Percentiles rank a stretch among this genome's conserved stretches.
These are phyloP conservation scores for Globisporangium camurandrum DNA, from an alignment of 352 stramenopile species.

Conservation along the genomic window DNA sequence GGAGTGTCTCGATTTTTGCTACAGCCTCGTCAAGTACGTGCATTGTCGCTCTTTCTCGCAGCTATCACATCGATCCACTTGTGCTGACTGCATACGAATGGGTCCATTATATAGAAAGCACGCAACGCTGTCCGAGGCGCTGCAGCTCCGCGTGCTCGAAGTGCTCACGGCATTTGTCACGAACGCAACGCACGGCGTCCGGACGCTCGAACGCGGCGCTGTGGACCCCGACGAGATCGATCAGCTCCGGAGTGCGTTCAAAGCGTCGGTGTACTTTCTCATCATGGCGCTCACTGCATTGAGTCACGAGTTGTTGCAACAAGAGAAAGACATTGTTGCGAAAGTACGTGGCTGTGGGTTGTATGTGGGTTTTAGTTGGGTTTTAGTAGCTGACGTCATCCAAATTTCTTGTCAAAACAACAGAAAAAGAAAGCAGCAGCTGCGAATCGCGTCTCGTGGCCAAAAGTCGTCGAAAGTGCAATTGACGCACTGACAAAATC, in stretches of 20 bases:
- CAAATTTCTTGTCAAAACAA: neutral
- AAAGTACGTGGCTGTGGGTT: constrained; percentile 17
- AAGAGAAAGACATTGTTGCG: constrained; percentile 56
- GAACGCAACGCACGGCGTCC: constrained; percentile 48
- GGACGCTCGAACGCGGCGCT: constrained; percentile 19
- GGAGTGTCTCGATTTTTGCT: constrained; percentile 61
- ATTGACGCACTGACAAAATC: constrained; percentile 54
- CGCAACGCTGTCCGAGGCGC: constrained; percentile 29
- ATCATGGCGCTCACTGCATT: constrained; percentile 47
- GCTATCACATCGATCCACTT: neutral
- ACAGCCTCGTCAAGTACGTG: constrained; percentile 64
- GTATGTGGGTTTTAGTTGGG: neutral
- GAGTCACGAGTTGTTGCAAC: constrained; percentile 37
- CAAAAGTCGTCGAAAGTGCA: constrained; percentile 51
- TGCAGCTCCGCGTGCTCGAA: constrained; percentile 59
- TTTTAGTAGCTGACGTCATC: neutral
- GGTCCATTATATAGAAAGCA: constrained; percentile 28
- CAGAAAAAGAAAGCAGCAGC: constrained; percentile 26
- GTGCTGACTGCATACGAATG: neutral
- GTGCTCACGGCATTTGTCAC: constrained; percentile 53
- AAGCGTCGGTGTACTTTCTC: constrained; percentile 65
- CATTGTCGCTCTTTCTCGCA: neutral
- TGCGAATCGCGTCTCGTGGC: constrained; percentile 50
- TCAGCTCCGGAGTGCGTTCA: constrained; percentile 48
- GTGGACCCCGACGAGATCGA: constrained; percentile 34